Base-by-base conservation (phyloP, 2,329 filamentous ascomycete species). In the Nemania sp. region DNA sequence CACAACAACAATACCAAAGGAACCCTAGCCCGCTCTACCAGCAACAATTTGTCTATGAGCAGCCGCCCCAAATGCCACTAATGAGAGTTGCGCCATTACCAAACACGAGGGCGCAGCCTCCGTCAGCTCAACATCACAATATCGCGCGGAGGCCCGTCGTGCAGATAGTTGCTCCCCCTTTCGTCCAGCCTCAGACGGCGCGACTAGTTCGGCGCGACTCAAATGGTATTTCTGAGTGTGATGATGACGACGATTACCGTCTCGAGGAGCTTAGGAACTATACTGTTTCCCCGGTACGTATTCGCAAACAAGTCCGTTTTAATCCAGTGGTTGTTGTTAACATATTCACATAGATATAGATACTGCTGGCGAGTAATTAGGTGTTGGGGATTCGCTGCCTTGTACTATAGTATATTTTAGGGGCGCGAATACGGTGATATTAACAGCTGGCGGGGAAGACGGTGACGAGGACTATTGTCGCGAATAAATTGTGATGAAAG, bases 181-280 rank as follows among this genome's bases (percentile, higher is more conserved):
- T 24, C 15, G 20, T 7, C 38, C 26, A 43, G 24, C 27, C 57
- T 5, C 58, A 64, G 32, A 35, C 2, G 2, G 64, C 58, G 6
- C 53, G 26, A 15, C 29, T 62, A 24, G 62, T 72, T 4, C 70
- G 73, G 2, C 62, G 69, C 38, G 73, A 76, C 59, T 77, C 75
- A 20, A 75, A 76, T 24, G 69, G 73, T 2, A 62, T 77, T 8
- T 76, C 73, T 13, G 74, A 74, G 26, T 72, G 73, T 27, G 67
- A 67, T 45, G 70, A 73, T 15, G 64, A 67, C 1, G 53, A 66
- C 6, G 49, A 62, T 3, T 27, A 66, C 32, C 20, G 7, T 15
- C 5, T 5, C 2, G 47, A 32, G 10, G 32, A 38, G 11, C 54
- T 66, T 53, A 66, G 68, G 18, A 38, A 55, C 10, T 70, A 72